Conservation (phyloP, 2,329 filamentous ascomycete species). For the Neocatenulostroma microsporum region DNA sequence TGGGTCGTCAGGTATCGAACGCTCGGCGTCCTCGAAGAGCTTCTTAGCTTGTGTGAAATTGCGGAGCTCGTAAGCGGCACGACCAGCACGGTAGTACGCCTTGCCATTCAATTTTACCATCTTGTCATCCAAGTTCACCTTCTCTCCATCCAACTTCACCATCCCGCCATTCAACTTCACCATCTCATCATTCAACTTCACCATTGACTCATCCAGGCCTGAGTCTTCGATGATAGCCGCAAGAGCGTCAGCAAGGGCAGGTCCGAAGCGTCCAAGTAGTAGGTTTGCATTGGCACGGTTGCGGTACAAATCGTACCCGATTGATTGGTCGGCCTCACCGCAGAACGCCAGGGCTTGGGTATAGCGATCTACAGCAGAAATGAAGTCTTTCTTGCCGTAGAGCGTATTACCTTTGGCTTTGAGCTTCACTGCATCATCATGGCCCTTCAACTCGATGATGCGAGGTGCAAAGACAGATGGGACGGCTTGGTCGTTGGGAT, state of each 20-base stretch:
- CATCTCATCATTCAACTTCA: slow-evolving; percentile 4
- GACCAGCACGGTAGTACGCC: slow-evolving; percentile 18
- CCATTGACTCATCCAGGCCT: background rate
- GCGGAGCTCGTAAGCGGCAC: slow-evolving; percentile 20
- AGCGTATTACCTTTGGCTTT: slow-evolving; percentile 19
- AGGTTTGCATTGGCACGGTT: slow-evolving; percentile 18
- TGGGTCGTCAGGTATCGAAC: slow-evolving; percentile 9
- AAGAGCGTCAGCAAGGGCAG: slow-evolving; percentile 14
- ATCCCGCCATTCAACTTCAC: too few relatives aligned
- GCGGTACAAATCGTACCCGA: slow-evolving; percentile 14
- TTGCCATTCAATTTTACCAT: slow-evolving; percentile 13
- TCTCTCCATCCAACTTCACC: background rate
- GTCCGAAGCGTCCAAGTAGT: slow-evolving; percentile 15
- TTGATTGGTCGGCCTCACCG: slow-evolving; percentile 1
- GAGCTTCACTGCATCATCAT: slow-evolving; percentile 5
- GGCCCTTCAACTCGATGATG: slow-evolving; percentile 3
- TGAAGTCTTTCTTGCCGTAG: slow-evolving; percentile 12
- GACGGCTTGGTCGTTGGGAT: slow-evolving; percentile 7
- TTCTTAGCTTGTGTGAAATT: slow-evolving; percentile 9
- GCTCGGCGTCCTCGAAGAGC: slow-evolving; percentile 8
- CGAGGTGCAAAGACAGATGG: slow-evolving; percentile 6
- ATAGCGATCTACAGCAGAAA: slow-evolving; percentile 12
- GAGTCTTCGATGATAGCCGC: slow-evolving; percentile 5
- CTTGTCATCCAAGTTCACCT: too few relatives aligned
- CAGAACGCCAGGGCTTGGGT: slow-evolving; percentile 7